These are phyloP conservation scores for Hyphopichia homilentoma DNA, from an alignment of 805 yeast genomes.

Conservation along the genomic window DNA sequence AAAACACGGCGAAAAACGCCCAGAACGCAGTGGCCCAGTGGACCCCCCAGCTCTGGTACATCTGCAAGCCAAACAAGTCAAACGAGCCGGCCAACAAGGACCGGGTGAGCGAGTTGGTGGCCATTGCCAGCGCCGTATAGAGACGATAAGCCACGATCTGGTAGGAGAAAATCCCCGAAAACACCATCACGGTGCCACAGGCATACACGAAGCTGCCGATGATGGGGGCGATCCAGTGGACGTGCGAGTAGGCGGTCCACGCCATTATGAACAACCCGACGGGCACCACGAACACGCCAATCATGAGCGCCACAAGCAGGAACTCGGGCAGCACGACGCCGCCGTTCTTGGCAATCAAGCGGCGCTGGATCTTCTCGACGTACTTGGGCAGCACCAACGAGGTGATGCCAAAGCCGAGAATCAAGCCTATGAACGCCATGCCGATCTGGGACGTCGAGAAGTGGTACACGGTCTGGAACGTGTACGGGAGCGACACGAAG, in stretches of 20 bases:
- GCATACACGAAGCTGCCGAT: conserved; percentile 37
- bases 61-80: conserved; percentile 50
- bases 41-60: conserved; percentile 45
- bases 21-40: conserved; percentile 55
- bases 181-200: conserved; percentile 46
- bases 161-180: conserved; percentile 54
- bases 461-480: conserved; percentile 36
- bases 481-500: conserved; percentile 39
- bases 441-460: conserved; percentile 21
- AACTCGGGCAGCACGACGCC: too few species aligned
- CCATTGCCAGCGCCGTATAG: conserved; percentile 59
- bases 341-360: conserved; percentile 44
- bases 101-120: conserved; percentile 54
- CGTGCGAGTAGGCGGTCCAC: conserved; percentile 66
- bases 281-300: conserved; percentile 67
- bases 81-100: conserved; percentile 53
- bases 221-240: conserved; percentile 67
- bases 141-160: conserved; percentile 53
- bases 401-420: conserved; percentile 34
- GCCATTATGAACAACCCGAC: conserved; percentile 76
- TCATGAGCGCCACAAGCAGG: conserved; percentile 67
- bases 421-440: conserved; percentile 29
- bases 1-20: conserved; percentile 46
- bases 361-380: conserved; percentile 26
- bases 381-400: conserved; percentile 24